Percentiles rank a stretch among this genome's conserved stretches.
phyloP scores from a whole-genome alignment of 1,139 yeast species.

The Geotrichum klebahnii region DNA sequence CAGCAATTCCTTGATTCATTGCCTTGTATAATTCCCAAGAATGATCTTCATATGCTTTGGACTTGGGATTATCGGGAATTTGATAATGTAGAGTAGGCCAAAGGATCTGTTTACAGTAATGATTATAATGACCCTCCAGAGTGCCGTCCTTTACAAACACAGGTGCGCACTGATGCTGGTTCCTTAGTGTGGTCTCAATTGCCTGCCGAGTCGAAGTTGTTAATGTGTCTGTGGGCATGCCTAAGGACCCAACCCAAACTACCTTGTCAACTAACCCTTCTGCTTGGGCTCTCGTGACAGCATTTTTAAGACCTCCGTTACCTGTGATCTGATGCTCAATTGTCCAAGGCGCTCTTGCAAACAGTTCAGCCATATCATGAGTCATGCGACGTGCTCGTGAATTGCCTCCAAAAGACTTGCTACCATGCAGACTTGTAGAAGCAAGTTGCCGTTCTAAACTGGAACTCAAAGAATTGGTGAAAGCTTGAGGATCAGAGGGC shows the following conservation, averaged over 20 bases:
- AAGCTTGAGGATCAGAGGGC: background rate
- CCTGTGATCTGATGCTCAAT: constrained; percentile 70
- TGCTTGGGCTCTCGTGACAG: constrained; percentile 59
- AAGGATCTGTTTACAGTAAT: constrained; percentile 85
- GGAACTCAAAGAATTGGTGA: background rate
- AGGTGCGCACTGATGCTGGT: constrained; percentile 56
- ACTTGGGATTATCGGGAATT: constrained; percentile 90
- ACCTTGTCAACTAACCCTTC: constrained; percentile 49
- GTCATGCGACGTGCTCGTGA: constrained; percentile 13
- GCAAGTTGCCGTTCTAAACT: constrained; percentile 9
- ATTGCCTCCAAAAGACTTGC: constrained; percentile 3
- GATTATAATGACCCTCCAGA: constrained; percentile 83
- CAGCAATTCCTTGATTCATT: constrained; percentile 77
- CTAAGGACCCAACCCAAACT: constrained; percentile 83
- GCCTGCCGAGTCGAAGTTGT: constrained; percentile 50
- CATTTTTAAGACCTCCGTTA: constrained; percentile 84
- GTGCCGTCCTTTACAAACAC: constrained; percentile 73
- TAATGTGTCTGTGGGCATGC: constrained; percentile 84
- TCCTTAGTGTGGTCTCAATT: constrained; percentile 29
- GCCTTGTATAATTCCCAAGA: constrained; percentile 82
- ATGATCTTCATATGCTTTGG: constrained; percentile 92
- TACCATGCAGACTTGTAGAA: background rate
- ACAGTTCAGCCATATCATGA: constrained; percentile 39
- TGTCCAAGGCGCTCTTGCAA: constrained; percentile 72
- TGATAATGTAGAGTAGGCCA: constrained; percentile 98